These are phyloP conservation scores for Venturia oleaginea DNA, from an alignment of 2,329 filamentous ascomycete genomes.

Conservation along the genomic window DNA sequence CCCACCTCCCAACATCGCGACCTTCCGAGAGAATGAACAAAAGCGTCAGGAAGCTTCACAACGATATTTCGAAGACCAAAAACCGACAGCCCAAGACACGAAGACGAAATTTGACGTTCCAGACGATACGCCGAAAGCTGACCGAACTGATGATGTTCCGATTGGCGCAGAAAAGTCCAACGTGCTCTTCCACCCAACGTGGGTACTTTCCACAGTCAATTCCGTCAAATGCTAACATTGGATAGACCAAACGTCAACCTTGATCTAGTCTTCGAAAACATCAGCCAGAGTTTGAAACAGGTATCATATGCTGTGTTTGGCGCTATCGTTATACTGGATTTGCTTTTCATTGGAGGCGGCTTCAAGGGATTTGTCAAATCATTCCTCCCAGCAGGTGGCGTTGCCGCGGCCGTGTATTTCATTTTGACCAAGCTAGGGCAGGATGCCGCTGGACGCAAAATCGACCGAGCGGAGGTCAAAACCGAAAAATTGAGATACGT, in stretches of 20 bases:
- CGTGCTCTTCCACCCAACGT: background rate
- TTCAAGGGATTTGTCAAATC: background rate
- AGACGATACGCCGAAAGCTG: background rate
- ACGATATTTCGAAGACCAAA: background rate
- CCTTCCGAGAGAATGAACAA: background rate
- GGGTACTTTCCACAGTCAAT: background rate
- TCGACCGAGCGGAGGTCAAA: background rate
- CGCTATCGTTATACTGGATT: background rate
- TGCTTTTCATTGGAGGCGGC: constrained; percentile 1
- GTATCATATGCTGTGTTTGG: constrained; percentile 1
- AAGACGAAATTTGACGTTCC: background rate
- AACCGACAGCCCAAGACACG: background rate
- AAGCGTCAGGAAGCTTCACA: background rate
- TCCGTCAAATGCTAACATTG: background rate
- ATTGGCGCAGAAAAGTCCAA: constrained; percentile 1
- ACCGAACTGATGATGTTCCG: background rate
- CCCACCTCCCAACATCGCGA: background rate
- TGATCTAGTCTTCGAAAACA: background rate
- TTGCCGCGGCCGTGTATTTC: background rate
- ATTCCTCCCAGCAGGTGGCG: background rate
- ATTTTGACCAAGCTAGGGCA: background rate
- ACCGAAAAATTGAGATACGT: constrained; percentile 1
- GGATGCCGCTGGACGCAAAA: background rate
- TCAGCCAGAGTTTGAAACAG: background rate
- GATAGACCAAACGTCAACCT: background rate